Conservation (phyloP, 768 basidiomycete species). For the Trametes maxima region DNA sequence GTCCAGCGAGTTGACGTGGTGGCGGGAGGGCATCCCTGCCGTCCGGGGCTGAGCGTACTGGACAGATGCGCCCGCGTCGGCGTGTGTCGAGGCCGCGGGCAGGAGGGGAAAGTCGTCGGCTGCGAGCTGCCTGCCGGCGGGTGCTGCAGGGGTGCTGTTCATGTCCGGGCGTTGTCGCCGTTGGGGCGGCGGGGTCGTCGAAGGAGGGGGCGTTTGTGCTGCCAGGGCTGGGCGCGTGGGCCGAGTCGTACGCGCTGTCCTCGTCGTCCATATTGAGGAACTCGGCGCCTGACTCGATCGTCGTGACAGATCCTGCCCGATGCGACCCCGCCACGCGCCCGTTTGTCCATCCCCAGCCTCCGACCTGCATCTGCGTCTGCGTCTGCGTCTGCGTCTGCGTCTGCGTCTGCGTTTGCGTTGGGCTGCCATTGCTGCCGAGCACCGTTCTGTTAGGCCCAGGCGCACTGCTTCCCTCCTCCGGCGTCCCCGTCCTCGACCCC, state of each 20-base stretch:
- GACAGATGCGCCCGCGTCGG: slow-evolving; percentile 2
- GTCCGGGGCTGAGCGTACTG: slow-evolving; percentile 11
- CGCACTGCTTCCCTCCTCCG: slow-evolving; percentile 1
- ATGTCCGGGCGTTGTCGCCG: slow-evolving; percentile 17
- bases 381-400: slow-evolving; percentile 1
- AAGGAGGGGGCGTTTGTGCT: slow-evolving; percentile 14
- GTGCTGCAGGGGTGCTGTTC: slow-evolving; percentile 13
- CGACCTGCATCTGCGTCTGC: neutral
- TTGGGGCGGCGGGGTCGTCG: slow-evolving; percentile 25
- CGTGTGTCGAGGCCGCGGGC: slow-evolving; percentile 23
- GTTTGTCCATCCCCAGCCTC: slow-evolving; percentile 1
- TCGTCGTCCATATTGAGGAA: slow-evolving; percentile 70
- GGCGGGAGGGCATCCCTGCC: slow-evolving; percentile 18
- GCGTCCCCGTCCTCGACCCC: slow-evolving; percentile 9
- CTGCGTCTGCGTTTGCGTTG: too few species aligned
- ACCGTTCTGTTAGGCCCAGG: neutral
- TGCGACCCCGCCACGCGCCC: slow-evolving; percentile 11
- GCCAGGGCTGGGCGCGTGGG: slow-evolving; percentile 10
- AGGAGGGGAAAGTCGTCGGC: slow-evolving; percentile 58
- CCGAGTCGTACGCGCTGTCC: slow-evolving; percentile 42
- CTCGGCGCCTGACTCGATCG: slow-evolving; percentile 45
- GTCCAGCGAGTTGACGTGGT: slow-evolving; percentile 9
- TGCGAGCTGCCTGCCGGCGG: slow-evolving; percentile 39
- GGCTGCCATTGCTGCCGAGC: neutral
- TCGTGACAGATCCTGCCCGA: slow-evolving; percentile 21